Base-by-base conservation (phyloP, 768 basidiomycete genomes). In the Mrakia blollopis region DNA sequence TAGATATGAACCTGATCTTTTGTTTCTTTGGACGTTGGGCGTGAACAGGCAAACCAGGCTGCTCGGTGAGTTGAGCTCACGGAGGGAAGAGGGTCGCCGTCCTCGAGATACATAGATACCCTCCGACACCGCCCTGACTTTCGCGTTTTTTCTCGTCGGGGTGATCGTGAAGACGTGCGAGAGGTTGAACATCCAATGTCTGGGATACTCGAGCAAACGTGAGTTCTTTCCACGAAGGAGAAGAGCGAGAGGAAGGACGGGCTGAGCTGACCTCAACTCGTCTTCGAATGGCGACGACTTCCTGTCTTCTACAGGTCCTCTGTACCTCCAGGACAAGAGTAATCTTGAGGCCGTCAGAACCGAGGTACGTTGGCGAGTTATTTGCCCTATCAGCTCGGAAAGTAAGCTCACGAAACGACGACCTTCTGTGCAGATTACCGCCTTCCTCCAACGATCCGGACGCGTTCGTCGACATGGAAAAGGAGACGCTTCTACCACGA, bases 401-500 rank as follows among this genome's bases (percentile, higher is more conserved):
- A n/a, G n/a, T n/a, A n/a, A 21, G 63, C 63, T 62, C 30, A 62
- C 28, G 32, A 30, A 28, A 14, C 1, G 21, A 23, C 18, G 21
- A 3, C 1, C 37, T 37, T 41, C 21, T 5, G 13, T 6, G 16
- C 65, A 68, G 65, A 68, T 68, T 7, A 68, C 65, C 39, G 65
- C 65, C 37, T 68, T 68, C 25, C 65, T 68, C 35, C 39, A 35
- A 39, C 65, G 65, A 18, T 68, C 65, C 14, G 65, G 65, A 8
- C 65, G 65, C 44, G 65, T 68, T 35, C 65, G 65, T n/a, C 65
- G 65, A n/a, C 65, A 68, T 41, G 65, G 65, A 1, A 68, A 41
- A n/a, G 65, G 65, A 23, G 39, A 68, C 35, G 47, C 47, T 47
- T 47, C 52, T n/a, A n/a, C n/a, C 52, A 8, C 52, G 6, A 52